Conservation (phyloP, 2,329 filamentous ascomycete species). For the Sphaerulina musiva region DNA sequence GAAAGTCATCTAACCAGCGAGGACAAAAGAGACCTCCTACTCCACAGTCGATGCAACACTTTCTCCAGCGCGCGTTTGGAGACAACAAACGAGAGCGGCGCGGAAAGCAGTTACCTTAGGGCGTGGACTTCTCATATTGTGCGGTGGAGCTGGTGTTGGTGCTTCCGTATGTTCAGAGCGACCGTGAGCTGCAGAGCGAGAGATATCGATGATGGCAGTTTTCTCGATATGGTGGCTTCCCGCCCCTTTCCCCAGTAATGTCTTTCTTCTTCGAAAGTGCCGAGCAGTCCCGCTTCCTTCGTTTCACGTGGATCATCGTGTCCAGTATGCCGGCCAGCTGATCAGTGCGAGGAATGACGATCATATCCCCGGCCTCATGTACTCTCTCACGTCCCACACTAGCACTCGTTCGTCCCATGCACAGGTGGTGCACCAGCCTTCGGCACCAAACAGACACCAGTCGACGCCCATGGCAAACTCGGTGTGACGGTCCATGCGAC, state of each 20-base stretch:
- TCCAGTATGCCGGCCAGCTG: too few species aligned
- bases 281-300: too few species aligned
- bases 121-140: background rate
- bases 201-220: background rate
- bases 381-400: slow-evolving; percentile 78
- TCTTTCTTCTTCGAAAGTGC: too few species aligned
- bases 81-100: background rate
- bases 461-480: slow-evolving; percentile 96
- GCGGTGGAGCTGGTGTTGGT: too few species aligned
- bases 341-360: background rate
- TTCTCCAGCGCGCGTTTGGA: background rate
- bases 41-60: slow-evolving; percentile 2
- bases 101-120: background rate
- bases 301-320: too few species aligned
- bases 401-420: slow-evolving; percentile 90
- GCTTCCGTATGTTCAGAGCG: too few species aligned
- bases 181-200: too few species aligned
- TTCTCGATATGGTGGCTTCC: too few species aligned
- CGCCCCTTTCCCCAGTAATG: too few species aligned
- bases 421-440: slow-evolving; percentile 90
- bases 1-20: background rate
- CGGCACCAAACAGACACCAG: slow-evolving; percentile 93
- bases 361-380: slow-evolving; percentile 44
- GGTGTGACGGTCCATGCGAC: slow-evolving; percentile 84
- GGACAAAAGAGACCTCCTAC: background rate